Conservation (phyloP, 2,329 filamentous ascomycete genomes). For the Calonectria pauciramosa region DNA sequence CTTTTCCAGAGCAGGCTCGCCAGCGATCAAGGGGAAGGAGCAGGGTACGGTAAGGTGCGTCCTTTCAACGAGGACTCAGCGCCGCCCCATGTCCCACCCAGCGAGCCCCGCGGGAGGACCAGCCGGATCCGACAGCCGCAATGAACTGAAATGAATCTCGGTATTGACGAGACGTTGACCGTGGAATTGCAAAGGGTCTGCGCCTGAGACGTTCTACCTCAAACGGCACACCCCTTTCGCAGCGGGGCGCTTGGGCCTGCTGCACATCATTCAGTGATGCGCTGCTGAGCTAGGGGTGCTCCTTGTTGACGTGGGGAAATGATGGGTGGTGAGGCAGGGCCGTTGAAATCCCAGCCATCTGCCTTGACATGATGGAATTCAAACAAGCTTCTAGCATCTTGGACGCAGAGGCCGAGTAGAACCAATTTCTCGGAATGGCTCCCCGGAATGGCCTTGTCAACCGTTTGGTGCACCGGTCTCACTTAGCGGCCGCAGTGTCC, state of each 20-base stretch:
- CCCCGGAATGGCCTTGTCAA: slow-evolving; percentile 33
- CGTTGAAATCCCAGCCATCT: slow-evolving; percentile 17
- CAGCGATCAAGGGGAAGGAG: not conserved
- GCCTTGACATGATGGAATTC: slow-evolving; percentile 2
- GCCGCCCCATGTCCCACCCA: slow-evolving; percentile 23
- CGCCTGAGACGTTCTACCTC: slow-evolving; percentile 30
- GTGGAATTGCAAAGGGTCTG: slow-evolving; percentile 34
- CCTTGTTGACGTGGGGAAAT: slow-evolving; percentile 40
- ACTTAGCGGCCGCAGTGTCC: slow-evolving; percentile 35
- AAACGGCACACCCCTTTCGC: slow-evolving; percentile 34
- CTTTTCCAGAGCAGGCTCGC: slow-evolving; percentile 4
- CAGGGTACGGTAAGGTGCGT: slow-evolving; percentile 19
- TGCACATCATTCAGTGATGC: slow-evolving; percentile 45
- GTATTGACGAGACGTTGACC: slow-evolving; percentile 20
- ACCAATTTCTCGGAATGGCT: slow-evolving; percentile 36
- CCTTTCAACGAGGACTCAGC: slow-evolving; percentile 25
- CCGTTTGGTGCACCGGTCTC: slow-evolving; percentile 30
- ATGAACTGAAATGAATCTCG: not conserved
- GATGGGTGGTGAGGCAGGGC: slow-evolving; percentile 20
- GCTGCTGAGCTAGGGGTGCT: slow-evolving; percentile 33
- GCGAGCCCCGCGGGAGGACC: slow-evolving; percentile 18
- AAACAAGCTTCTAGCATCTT: not conserved
- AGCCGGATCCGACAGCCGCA: slow-evolving; percentile 21
- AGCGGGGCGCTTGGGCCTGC: slow-evolving; percentile 43
- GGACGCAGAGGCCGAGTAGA: slow-evolving; percentile 8